Evolutionary conservation across 1,284 basidiomycete genomes (phyloP).

Genomic region (Rhodotorula sp.): DNA sequence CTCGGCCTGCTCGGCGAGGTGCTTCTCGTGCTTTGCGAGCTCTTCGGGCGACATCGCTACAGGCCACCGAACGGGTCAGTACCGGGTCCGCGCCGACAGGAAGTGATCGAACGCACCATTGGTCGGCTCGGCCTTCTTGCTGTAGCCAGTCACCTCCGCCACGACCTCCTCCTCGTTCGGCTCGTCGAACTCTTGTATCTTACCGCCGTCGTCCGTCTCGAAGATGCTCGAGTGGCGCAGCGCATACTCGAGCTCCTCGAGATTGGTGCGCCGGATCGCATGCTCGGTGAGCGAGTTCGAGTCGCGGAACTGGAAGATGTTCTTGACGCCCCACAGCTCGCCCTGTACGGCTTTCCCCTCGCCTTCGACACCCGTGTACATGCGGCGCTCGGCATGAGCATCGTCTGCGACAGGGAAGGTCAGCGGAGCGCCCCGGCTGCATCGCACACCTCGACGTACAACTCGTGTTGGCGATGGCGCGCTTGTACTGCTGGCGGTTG

Average conservation of each 20-base stretch:
- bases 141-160: slow-evolving; percentile 19
- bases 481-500: slow-evolving; percentile 42
- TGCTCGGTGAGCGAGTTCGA: slow-evolving; percentile 32
- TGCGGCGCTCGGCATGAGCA: slow-evolving; percentile 35
- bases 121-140: background rate
- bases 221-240: slow-evolving; percentile 1
- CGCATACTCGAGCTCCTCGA: slow-evolving; percentile 21
- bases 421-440: background rate
- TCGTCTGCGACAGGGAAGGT: slow-evolving; percentile 27
- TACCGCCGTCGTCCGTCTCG: slow-evolving; percentile 7
- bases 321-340: slow-evolving; percentile 38
- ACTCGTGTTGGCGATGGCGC: slow-evolving; percentile 1
- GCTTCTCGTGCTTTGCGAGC: background rate
- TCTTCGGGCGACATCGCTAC: slow-evolving; percentile 8
- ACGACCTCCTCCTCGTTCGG: slow-evolving; percentile 15
- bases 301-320: slow-evolving; percentile 34
- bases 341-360: slow-evolving; percentile 32
- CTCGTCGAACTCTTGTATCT: slow-evolving; percentile 4
- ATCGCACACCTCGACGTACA: background rate
- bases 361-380: slow-evolving; percentile 43
- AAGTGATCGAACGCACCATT: slow-evolving; percentile 7
- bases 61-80: background rate
- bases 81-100: background rate
- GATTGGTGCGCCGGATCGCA: slow-evolving; percentile 25
- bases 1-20: slow-evolving; percentile 14